Evolutionary conservation across 1,139 yeast genomes (phyloP).

Genomic region (Geotrichum carabidarum): DNA sequence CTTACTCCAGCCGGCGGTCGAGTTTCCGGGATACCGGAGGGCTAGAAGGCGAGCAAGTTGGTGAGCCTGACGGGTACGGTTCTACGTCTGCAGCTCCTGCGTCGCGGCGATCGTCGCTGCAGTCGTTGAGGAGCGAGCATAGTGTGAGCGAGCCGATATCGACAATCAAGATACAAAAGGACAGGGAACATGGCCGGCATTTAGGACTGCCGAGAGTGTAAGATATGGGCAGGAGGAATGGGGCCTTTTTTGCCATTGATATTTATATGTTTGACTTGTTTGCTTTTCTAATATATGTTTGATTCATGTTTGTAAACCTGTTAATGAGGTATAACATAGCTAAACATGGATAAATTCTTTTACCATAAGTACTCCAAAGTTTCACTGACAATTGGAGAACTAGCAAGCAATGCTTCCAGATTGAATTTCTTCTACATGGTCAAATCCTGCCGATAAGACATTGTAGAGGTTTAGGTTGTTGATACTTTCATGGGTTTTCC

Average conservation of each 20-base stretch:
- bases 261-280: not conserved
- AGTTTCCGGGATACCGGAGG: not conserved
- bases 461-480: too few species aligned
- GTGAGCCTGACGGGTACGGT: not conserved
- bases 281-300: not conserved
- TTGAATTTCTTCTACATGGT: too few species aligned
- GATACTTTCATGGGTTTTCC: too few species aligned
- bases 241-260: not conserved
- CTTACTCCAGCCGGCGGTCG: not conserved
- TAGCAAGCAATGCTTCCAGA: too few species aligned
- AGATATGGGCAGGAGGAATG: not conserved
- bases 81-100: not conserved
- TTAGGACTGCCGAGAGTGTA: slow-evolving; percentile 11
- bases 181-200: slow-evolving; percentile 15
- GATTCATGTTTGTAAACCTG: not conserved
- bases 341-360: too few species aligned
- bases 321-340: too few species aligned
- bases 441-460: too few species aligned
- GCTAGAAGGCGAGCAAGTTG: not conserved
- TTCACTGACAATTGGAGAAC: too few species aligned
- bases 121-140: slow-evolving; percentile 13
- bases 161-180: slow-evolving; percentile 2
- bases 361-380: too few species aligned
- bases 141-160: slow-evolving; percentile 17
- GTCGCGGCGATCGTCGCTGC: slow-evolving; percentile 6